phyloP scores from a whole-genome alignment of 768 basidiomycete genomes.

The Boletus rubescentipes region DNA sequence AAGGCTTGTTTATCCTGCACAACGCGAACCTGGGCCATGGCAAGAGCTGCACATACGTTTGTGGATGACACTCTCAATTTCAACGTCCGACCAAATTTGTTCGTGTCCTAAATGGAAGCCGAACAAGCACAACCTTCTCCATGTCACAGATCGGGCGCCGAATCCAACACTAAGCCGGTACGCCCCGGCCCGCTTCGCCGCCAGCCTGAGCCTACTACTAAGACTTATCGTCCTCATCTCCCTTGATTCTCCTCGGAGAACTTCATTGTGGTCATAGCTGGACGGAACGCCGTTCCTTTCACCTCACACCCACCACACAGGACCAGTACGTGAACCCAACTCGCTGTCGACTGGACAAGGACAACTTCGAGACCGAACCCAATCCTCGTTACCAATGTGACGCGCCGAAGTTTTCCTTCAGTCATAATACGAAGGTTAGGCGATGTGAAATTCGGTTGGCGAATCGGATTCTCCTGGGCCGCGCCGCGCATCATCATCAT shows the following conservation, averaged over 20 bases:
- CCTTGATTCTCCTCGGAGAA: neutral
- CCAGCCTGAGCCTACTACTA: no score
- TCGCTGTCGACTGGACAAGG: neutral
- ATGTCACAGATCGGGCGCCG: neutral
- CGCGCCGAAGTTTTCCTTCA: neutral
- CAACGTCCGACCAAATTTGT: conserved; percentile 31
- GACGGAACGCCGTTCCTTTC: neutral
- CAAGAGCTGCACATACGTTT: conserved; percentile 9
- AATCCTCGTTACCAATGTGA: neutral
- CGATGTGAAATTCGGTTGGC: conserved; percentile 1
- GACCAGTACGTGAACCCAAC: neutral
- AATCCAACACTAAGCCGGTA: no score
- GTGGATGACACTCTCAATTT: conserved; percentile 9
- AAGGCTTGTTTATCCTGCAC: neutral
- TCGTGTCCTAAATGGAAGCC: conserved; percentile 6
- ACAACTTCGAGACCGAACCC: neutral
- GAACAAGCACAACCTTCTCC: conserved; percentile 4
- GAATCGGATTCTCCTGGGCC: neutral
- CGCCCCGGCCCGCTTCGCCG: no score
- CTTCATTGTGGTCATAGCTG: neutral
- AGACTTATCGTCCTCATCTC: no score
- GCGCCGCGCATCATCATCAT: no score
- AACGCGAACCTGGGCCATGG: conserved; percentile 25
- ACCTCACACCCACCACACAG: no score
- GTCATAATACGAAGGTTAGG: conserved; percentile 43